Evolutionary conservation across 2,329 filamentous ascomycete genomes (phyloP).

Genomic region (Dendrostoma leiphaemia): DNA sequence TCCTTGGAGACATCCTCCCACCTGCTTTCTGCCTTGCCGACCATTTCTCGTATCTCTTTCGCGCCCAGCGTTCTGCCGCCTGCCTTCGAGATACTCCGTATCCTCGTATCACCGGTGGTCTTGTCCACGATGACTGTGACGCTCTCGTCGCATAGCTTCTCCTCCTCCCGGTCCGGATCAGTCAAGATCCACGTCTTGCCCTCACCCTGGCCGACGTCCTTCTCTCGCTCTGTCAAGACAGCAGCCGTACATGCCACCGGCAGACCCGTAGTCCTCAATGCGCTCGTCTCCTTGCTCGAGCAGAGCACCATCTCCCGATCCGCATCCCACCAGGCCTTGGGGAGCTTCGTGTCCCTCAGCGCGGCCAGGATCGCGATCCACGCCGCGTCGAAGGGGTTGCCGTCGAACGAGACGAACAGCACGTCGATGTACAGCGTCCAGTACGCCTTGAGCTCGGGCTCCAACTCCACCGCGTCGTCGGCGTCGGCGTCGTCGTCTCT

Average conservation of each 20-base stretch:
- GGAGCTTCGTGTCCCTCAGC: constrained; percentile 73
- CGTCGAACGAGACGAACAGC: constrained; percentile 90
- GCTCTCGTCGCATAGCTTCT: constrained; percentile 78
- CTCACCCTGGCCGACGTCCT: constrained; percentile 37
- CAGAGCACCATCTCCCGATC: constrained; percentile 81
- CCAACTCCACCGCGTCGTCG: constrained; percentile 25
- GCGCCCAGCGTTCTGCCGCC: constrained; percentile 72
- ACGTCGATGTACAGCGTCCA: constrained; percentile 96
- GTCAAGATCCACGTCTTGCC: constrained; percentile 72
- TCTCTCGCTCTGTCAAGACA: constrained; percentile 69
- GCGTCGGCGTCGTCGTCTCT: constrained; percentile 31
- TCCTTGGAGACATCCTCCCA: constrained; percentile 59
- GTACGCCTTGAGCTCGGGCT: constrained; percentile 68
- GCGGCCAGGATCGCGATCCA: constrained; percentile 85
- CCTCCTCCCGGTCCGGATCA: constrained; percentile 89
- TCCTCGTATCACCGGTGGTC: constrained; percentile 47
- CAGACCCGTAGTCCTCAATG: constrained; percentile 60
- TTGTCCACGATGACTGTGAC: constrained; percentile 79
- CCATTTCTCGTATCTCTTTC: constrained; percentile 58
- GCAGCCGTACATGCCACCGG: constrained; percentile 77
- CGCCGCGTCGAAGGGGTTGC: constrained; percentile 86
- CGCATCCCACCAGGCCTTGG: constrained; percentile 77
- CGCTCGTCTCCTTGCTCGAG: constrained; percentile 51
- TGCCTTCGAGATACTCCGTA: constrained; percentile 77
- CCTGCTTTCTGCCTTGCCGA: constrained; percentile 58